Evolutionary conservation across 495 filamentous ascomycete species (phyloP).

Genomic region (Hypoxylon fragiforme): DNA sequence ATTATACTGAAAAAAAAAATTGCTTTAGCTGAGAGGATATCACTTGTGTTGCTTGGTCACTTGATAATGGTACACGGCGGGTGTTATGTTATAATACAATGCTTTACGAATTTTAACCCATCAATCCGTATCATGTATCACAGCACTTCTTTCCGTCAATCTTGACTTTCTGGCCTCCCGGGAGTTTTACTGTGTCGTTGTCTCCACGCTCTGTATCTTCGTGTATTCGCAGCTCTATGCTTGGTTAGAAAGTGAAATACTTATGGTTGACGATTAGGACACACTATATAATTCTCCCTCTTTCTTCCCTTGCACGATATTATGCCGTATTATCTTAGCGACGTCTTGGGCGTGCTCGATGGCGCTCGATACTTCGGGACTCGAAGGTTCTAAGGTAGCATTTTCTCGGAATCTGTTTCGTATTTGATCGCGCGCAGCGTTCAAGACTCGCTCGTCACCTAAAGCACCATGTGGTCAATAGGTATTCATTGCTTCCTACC

Average conservation of each 20-base stretch:
- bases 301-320: constrained; percentile 82
- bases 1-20: constrained; percentile 43
- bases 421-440: constrained; percentile 69
- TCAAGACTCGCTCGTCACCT: constrained; percentile 70
- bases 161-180: constrained; percentile 45
- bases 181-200: constrained; percentile 80
- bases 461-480: constrained; percentile 1
- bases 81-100: constrained; percentile 41
- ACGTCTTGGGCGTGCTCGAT: constrained; percentile 83
- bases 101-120: constrained; percentile 39
- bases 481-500: no score
- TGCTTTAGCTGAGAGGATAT: constrained; percentile 39
- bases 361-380: constrained; percentile 50
- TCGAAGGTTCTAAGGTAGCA: constrained; percentile 56
- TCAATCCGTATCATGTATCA: constrained; percentile 38
- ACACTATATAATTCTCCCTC: constrained; percentile 67
- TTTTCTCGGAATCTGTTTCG: constrained; percentile 72
- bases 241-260: not conserved
- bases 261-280: constrained; percentile 30
- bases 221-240: constrained; percentile 80
- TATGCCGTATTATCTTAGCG: constrained; percentile 75
- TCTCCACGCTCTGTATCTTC: constrained; percentile 88
- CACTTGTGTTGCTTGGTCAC: constrained; percentile 8
- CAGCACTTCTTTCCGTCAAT: constrained; percentile 53
- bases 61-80: constrained; percentile 22